These are phyloP conservation scores for Aspergillus persii DNA, from an alignment of 2,329 filamentous ascomycete species.

Conservation along the genomic window DNA sequence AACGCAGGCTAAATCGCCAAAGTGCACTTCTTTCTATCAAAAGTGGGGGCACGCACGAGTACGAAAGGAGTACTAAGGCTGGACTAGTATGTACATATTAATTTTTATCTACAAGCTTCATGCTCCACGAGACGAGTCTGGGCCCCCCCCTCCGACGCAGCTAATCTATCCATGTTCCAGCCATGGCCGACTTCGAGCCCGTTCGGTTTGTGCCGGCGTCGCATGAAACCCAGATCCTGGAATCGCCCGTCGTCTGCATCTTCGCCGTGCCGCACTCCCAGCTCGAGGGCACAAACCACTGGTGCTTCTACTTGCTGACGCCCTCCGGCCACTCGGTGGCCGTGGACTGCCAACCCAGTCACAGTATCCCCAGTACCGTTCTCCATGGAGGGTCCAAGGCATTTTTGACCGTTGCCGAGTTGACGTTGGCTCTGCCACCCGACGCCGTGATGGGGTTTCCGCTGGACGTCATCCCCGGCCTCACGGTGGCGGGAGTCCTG, in stretches of 20 bases:
- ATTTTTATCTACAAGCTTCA: not conserved
- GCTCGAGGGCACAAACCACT: conserved; percentile 16
- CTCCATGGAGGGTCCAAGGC: conserved; percentile 22
- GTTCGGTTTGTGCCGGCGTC: conserved; percentile 12
- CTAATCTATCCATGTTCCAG: not conserved
- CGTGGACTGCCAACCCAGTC: conserved; percentile 24
- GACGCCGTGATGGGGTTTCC: conserved; percentile 8
- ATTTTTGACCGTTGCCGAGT: conserved; percentile 17
- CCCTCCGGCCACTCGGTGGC: conserved; percentile 23
- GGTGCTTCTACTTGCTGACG: conserved; percentile 19
- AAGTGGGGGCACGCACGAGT: not conserved
- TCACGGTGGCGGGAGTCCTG: conserved; percentile 8
- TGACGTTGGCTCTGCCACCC: not conserved
- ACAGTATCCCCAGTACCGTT: conserved; percentile 15
- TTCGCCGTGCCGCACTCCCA: conserved; percentile 12
- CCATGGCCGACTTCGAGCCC: conserved; percentile 1
- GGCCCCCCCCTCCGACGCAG: not conserved
- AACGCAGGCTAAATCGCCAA: not conserved
- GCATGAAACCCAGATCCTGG: conserved; percentile 11
- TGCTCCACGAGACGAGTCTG: not conserved
- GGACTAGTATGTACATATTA: not conserved
- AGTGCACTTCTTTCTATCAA: not conserved
- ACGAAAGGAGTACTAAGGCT: too few species aligned
- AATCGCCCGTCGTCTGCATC: conserved; percentile 2
- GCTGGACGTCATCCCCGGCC: conserved; percentile 7